Evolutionary conservation across 768 basidiomycete species (phyloP).

Genomic region (Tephrocybe sp.): DNA sequence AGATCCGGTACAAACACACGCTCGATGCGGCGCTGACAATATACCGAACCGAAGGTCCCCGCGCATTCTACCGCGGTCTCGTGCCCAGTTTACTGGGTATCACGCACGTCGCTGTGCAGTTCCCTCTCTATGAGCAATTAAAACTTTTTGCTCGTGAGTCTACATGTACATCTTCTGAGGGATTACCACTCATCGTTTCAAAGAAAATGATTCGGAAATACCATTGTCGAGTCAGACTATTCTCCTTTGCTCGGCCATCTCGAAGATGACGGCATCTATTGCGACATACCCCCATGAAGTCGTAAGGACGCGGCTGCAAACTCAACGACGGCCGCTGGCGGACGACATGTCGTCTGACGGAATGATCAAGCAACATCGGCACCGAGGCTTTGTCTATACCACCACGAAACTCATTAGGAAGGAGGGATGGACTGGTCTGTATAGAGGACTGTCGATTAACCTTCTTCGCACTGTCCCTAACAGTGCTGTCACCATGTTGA

Average conservation of each 20-base stretch:
- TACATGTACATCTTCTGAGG: neutral
- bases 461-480: slow-evolving; percentile 93
- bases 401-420: slow-evolving; percentile 68
- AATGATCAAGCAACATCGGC: slow-evolving; percentile 52
- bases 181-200: neutral
- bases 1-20: slow-evolving; percentile 83
- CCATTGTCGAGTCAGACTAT: slow-evolving; percentile 64
- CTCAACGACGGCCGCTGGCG: slow-evolving; percentile 65
- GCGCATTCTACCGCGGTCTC: slow-evolving; percentile 93
- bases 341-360: slow-evolving; percentile 59
- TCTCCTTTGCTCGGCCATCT: slow-evolving; percentile 84
- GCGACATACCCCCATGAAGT: slow-evolving; percentile 99
- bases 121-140: slow-evolving; percentile 92
- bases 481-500: slow-evolving; percentile 93
- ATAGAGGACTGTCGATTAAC: slow-evolving; percentile 93
- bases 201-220: slow-evolving; percentile 44
- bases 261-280: slow-evolving; percentile 95
- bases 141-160: slow-evolving; percentile 81
- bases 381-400: slow-evolving; percentile 71
- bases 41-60: slow-evolving; percentile 81
- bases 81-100: slow-evolving; percentile 93
- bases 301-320: slow-evolving; percentile 95
- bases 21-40: slow-evolving; percentile 88
- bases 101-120: slow-evolving; percentile 93
- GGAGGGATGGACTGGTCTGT: slow-evolving; percentile 88